phyloP scores from a whole-genome alignment of 2,329 filamentous ascomycete genomes.

The Aspergillus uvarum region DNA sequence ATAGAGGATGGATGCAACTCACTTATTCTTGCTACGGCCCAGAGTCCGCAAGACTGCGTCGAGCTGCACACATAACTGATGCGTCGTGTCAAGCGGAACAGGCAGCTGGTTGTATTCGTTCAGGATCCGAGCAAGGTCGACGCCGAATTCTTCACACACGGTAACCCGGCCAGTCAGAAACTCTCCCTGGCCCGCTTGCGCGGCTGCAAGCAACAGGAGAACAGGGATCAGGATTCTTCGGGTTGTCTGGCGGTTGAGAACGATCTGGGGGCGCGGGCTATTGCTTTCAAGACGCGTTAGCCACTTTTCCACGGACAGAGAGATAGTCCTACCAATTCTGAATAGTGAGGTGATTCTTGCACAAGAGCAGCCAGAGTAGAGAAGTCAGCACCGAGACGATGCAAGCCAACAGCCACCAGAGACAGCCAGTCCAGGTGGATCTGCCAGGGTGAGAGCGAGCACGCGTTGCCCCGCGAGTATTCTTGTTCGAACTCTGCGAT shows the following conservation, averaged over 20 bases:
- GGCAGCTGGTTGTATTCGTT: neutral
- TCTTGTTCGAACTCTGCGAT: neutral
- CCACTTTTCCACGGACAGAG: neutral
- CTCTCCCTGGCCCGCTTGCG: neutral
- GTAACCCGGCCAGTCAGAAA: neutral
- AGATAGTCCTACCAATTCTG: neutral
- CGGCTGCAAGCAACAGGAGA: neutral
- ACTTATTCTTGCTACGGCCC: neutral
- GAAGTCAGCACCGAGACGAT: neutral
- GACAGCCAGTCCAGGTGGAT: neutral
- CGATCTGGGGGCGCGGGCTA: neutral
- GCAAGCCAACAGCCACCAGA: neutral
- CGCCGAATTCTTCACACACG: neutral
- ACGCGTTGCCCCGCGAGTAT: neutral
- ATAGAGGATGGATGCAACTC: neutral
- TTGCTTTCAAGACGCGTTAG: neutral
- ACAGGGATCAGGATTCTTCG: neutral
- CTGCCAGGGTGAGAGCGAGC: neutral
- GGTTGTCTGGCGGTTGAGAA: neutral
- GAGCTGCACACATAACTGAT: neutral
- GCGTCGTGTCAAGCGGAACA: neutral
- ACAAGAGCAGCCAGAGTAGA: neutral
- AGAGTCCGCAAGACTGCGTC: neutral
- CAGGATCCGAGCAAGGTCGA: neutral
- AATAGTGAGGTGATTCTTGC: neutral